Conservation (phyloP, 352 stramenopile species). For the Phytophthora pistaciae region DNA sequence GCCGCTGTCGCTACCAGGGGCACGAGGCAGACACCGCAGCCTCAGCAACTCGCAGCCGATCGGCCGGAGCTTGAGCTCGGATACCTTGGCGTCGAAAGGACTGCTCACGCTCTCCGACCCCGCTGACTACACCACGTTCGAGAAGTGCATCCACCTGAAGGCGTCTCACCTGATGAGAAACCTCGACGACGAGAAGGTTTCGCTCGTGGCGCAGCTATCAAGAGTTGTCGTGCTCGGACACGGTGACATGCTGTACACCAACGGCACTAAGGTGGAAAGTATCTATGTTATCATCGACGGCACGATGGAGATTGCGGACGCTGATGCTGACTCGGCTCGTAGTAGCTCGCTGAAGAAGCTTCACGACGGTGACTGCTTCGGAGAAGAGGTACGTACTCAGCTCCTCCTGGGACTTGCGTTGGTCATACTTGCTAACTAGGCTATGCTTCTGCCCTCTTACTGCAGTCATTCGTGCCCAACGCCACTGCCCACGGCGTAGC, state of each 20-base stretch:
- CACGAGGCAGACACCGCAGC: conserved; percentile 52
- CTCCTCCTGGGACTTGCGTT: too few relatives aligned
- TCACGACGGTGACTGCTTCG: conserved; percentile 79
- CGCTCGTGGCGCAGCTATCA: conserved; percentile 75
- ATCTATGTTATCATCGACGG: conserved; percentile 84
- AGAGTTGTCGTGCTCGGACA: conserved; percentile 71
- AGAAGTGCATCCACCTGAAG: conserved; percentile 89
- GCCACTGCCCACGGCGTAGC: neutral
- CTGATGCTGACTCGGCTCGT: neutral
- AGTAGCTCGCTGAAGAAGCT: conserved; percentile 61
- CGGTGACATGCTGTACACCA: conserved; percentile 61
- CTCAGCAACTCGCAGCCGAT: conserved; percentile 37
- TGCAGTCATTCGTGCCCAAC: neutral
- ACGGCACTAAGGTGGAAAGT: conserved; percentile 50
- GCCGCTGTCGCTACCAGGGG: conserved; percentile 43
- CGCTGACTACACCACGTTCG: conserved; percentile 79
- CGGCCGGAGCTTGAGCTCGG: conserved; percentile 36
- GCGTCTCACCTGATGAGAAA: conserved; percentile 86
- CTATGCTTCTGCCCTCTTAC: neutral
- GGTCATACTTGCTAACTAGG: neutral
- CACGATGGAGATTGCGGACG: conserved; percentile 58
- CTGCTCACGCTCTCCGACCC: conserved; percentile 55
- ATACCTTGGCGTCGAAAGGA: conserved; percentile 28
- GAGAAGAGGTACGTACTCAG: conserved; percentile 68
- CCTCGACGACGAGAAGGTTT: conserved; percentile 86